Percentiles rank a stretch among this genome's conserved stretches.
Conservation (phyloP, 2,329 filamentous ascomycete genomes). For the Botryosphaeria dothidea region DNA sequence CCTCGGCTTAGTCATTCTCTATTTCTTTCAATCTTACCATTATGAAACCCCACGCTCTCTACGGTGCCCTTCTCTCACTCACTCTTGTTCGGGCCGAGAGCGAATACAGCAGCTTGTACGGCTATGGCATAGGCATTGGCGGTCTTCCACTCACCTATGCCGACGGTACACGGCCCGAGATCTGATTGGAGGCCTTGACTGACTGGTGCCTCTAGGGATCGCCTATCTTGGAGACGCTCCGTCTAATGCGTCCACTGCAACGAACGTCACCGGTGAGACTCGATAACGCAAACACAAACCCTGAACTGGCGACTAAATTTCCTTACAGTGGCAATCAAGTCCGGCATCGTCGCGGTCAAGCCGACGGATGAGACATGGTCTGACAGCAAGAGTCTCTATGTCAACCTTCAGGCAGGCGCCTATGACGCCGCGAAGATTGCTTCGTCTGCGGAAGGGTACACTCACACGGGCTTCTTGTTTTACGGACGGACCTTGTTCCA, state of each 20-base stretch:
- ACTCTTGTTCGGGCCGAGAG: not conserved
- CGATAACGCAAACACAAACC: not conserved
- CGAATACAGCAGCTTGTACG: not conserved
- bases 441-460: not conserved
- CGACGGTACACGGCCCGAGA: not conserved
- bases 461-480: slow-evolving; percentile 4
- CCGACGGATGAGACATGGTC: not conserved
- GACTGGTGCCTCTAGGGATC: not conserved
- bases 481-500: slow-evolving; percentile 8
- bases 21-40: not conserved
- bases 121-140: not conserved
- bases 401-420: not conserved
- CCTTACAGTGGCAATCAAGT: not conserved
- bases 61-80: not conserved
- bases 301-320: not conserved
- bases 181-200: not conserved
- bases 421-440: slow-evolving; percentile 7
- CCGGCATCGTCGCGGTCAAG: not conserved
- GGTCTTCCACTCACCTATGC: slow-evolving; percentile 4
- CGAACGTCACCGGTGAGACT: slow-evolving; percentile 4
- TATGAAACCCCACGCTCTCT: not conserved
- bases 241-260: not conserved
- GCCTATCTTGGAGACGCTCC: slow-evolving; percentile 5
- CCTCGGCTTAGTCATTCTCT: not conserved
- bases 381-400: slow-evolving; percentile 8